These are phyloP conservation scores for Phytophthora sp. DNA, from an alignment of 352 stramenopile genomes.

Conservation along the genomic window DNA sequence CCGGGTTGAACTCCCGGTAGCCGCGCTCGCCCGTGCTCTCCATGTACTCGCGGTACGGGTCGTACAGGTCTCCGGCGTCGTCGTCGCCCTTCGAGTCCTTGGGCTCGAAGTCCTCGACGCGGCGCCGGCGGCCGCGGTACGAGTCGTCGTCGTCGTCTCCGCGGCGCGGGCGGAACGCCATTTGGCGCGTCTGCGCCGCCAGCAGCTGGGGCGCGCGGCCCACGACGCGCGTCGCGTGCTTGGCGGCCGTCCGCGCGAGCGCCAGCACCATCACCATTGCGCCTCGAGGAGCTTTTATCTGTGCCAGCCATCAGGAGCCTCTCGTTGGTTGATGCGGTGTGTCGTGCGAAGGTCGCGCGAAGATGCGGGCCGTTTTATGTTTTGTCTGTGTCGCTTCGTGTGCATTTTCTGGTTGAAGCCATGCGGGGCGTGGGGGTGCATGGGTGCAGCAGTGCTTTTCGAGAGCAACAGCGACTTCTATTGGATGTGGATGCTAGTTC, in stretches of 20 bases:
- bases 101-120: slow-evolving; percentile 22
- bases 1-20: slow-evolving; percentile 85
- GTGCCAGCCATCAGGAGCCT: slow-evolving; percentile 29
- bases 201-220: slow-evolving; percentile 17
- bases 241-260: slow-evolving; percentile 52
- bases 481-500: too few species aligned
- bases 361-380: too few species aligned
- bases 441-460: slow-evolving; percentile 40
- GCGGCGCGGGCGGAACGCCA: slow-evolving; percentile 22
- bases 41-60: slow-evolving; percentile 87
- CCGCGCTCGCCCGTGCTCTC: slow-evolving; percentile 67
- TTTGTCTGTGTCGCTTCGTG: too few species aligned
- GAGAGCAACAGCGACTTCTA: slow-evolving; percentile 50
- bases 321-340: slow-evolving; percentile 21
- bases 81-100: slow-evolving; percentile 3
- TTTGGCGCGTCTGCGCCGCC: slow-evolving; percentile 5
- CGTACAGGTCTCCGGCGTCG: slow-evolving; percentile 63
- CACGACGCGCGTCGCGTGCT: slow-evolving; percentile 27
- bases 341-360: background rate
- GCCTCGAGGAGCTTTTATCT: slow-evolving; percentile 10
- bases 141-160: slow-evolving; percentile 33
- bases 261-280: slow-evolving; percentile 45
- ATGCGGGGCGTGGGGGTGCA: slow-evolving; percentile 67
- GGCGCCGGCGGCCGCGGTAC: slow-evolving; percentile 27
- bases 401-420: slow-evolving; percentile 5